Percentiles rank a stretch among this genome's conserved stretches.
These are phyloP conservation scores for Seiridium unicorne DNA, from an alignment of 2,329 filamentous ascomycete genomes.

Conservation along the genomic window DNA sequence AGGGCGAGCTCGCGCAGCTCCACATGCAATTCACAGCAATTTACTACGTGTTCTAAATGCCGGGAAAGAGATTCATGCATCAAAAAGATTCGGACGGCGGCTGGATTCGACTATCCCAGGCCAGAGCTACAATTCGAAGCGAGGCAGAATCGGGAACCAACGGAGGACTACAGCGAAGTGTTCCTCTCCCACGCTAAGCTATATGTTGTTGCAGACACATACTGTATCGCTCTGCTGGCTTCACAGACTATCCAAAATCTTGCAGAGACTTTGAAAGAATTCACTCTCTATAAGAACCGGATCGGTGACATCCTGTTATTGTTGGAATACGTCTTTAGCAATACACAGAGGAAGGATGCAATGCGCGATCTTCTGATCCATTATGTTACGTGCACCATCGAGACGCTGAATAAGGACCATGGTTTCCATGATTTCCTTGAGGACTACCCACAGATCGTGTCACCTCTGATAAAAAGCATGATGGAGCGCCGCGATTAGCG, in stretches of 20 bases:
- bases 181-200: conserved; percentile 15
- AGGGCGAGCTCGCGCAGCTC: not conserved
- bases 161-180: conserved; percentile 13
- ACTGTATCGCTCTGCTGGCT: conserved; percentile 7
- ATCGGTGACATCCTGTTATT: conserved; percentile 4
- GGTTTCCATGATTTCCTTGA: not conserved
- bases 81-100: not conserved
- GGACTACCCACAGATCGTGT: not conserved
- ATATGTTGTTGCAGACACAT: conserved; percentile 13
- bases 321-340: conserved; percentile 9
- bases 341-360: conserved; percentile 9
- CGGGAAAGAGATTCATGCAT: not conserved
- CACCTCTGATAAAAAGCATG: not conserved
- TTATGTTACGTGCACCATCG: conserved; percentile 13
- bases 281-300: conserved; percentile 11
- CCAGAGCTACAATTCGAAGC: not conserved
- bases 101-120: not conserved
- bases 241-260: conserved; percentile 10
- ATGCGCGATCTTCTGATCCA: conserved; percentile 8
- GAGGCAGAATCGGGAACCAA: conserved; percentile 4
- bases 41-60: not conserved
- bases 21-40: not conserved
- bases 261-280: conserved; percentile 8
- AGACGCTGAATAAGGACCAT: conserved; percentile 4
- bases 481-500: not conserved